A percentile compares a stretch with the other conserved stretches of the same genome.
Evolutionary conservation across 2,329 filamentous ascomycete species (phyloP).

Genomic region (Penicillium sp.): DNA sequence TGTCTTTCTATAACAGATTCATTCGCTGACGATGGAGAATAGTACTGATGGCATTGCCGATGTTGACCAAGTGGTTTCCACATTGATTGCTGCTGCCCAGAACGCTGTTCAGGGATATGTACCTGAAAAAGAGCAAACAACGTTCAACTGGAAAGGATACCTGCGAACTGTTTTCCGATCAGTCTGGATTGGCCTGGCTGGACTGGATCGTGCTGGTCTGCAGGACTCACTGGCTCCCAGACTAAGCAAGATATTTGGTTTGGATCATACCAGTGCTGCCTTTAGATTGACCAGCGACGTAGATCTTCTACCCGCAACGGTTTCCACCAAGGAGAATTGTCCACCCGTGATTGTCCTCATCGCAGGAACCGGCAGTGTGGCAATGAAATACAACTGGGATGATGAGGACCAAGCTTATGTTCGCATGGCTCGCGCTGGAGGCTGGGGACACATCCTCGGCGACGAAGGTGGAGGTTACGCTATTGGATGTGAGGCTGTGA

Average conservation of each 20-base stretch:
- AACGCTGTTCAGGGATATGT: constrained; percentile 17
- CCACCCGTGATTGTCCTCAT: constrained; percentile 42
- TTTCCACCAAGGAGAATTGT: constrained; percentile 16
- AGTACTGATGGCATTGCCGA: constrained; percentile 25
- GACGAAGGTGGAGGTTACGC: constrained; percentile 51
- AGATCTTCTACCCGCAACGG: constrained; percentile 40
- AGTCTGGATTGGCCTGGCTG: constrained; percentile 48
- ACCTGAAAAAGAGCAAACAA: background rate
- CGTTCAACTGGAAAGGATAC: constrained; percentile 5
- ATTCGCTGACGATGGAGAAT: background rate
- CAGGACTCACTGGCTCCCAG: constrained; percentile 29
- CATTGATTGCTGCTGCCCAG: constrained; percentile 26
- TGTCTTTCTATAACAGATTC: background rate
- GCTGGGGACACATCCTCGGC: constrained; percentile 51
- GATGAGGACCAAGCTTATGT: constrained; percentile 18
- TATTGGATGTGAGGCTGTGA: constrained; percentile 44
- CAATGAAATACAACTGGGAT: constrained; percentile 42
- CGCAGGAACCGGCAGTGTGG: constrained; percentile 50
- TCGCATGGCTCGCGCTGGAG: constrained; percentile 43
- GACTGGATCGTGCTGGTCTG: constrained; percentile 43
- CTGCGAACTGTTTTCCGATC: constrained; percentile 28
- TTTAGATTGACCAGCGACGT: constrained; percentile 47
- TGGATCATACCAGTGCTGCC: constrained; percentile 17
- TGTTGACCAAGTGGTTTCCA: constrained; percentile 31
- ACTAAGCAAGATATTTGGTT: constrained; percentile 33